Evolutionary conservation across 2,329 filamentous ascomycete genomes (phyloP), one percentile per base, ranked within the genome.

Genomic region (Diaporthe batatas): DNA sequence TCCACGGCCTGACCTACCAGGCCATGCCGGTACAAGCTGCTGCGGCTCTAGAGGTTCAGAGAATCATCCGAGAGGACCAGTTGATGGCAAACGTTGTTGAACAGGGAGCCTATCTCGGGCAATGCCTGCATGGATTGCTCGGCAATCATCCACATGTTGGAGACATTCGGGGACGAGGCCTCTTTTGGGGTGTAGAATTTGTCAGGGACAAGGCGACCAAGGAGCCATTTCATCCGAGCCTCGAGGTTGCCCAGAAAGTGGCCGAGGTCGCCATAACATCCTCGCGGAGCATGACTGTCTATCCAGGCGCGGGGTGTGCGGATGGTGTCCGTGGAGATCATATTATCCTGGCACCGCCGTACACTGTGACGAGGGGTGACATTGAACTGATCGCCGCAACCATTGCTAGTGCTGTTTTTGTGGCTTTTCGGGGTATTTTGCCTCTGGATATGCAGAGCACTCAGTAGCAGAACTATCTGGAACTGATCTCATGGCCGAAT

Each of bases 1-100:
- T 55, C 34, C 53, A 55, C 10, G 53, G 53, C 3, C 10, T 55
- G 29, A 55, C 53, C 16, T 55, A 55, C 53, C 53, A 55, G 53
- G 53, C 29, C 21, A 55, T 55, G 53, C 53, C 53, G 8, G 29
- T 55, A 1, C 53, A 55, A n/a, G 53, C 53, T 32, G 53, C 53
- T 4, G 53, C 53, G 6, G 44, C 44, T 3, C 44, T 47, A 2
- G 44, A 47, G 29, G 53, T 55, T 34, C 18, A 55, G 18, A 29
- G 29, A 32, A 55, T 55, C 29, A 34, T 55, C 25, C 53, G 53
- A 21, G 53, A 55, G 14, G 18, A 34, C 6, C 11, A 5, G 2
- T 34, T 55, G 29, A 1, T 55, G 29, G 6, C 21, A n/a, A 55
- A 55, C 21, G 29, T 55, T 7, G 7, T 7, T 10, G 8, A 34